phyloP scores from a whole-genome alignment of 495 filamentous ascomycete species.

The Aspergillus steynii region DNA sequence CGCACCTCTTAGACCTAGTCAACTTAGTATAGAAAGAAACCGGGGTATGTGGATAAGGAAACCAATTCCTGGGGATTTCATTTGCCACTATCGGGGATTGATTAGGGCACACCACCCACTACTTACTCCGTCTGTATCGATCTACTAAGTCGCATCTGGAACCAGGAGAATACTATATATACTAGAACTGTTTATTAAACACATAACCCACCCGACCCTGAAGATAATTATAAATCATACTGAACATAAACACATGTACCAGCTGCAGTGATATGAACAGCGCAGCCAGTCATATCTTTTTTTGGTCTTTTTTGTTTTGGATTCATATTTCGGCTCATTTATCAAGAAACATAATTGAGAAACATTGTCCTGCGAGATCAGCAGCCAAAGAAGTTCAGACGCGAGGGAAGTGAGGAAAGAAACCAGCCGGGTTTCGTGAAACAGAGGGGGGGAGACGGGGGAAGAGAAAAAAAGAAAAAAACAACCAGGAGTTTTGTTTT shows the following conservation, averaged over 20 bases:
- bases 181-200: not conserved
- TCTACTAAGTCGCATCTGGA: no score
- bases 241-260: not conserved
- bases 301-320: not conserved
- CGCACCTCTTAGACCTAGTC: not conserved
- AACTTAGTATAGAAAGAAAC: not conserved
- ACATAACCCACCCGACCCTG: not conserved
- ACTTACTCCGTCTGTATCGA: no score
- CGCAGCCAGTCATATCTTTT: not conserved
- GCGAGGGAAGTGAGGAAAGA: not conserved
- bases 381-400: not conserved
- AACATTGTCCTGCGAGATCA: not conserved
- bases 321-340: not conserved
- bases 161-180: not conserved
- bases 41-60: slow-evolving; percentile 6
- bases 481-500: slow-evolving; percentile 27
- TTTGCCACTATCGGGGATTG: not conserved
- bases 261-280: no score
- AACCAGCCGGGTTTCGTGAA: not conserved
- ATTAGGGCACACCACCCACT: not conserved
- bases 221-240: not conserved
- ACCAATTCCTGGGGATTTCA: not conserved
- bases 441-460: not conserved
- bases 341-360: not conserved
- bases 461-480: slow-evolving; percentile 21